Evolutionary conservation across 805 yeast genomes (phyloP).

Genomic region (Clavispora fructus): DNA sequence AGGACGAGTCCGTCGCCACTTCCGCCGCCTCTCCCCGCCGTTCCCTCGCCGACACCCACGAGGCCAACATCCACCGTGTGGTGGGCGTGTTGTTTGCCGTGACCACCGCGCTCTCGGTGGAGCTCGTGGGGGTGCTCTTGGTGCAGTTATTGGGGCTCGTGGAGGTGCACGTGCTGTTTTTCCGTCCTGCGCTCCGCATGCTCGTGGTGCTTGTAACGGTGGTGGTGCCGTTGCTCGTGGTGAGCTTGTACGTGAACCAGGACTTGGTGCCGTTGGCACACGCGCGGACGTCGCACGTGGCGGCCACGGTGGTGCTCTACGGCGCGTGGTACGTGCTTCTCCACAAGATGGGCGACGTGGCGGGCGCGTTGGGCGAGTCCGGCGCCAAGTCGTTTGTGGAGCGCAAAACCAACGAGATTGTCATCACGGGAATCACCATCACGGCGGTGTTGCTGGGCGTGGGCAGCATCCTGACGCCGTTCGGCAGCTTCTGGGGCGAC

Average conservation of each 20-base stretch:
- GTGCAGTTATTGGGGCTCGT: conserved; percentile 27
- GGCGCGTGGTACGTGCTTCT: conserved; percentile 30
- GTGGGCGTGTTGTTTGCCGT: conserved; percentile 26
- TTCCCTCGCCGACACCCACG: not conserved
- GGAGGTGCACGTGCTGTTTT: conserved; percentile 22
- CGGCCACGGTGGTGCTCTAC: conserved; percentile 13
- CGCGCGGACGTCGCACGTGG: conserved; percentile 2
- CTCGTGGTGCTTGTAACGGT: conserved; percentile 36
- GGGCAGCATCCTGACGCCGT: conserved; percentile 45
- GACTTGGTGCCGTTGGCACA: conserved; percentile 17
- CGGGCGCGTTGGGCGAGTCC: conserved; percentile 18
- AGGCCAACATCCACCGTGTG: conserved; percentile 5
- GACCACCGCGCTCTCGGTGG: conserved; percentile 26
- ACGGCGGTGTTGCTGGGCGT: conserved; percentile 48
- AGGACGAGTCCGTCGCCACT: conserved; percentile 1
- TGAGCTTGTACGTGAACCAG: conserved; percentile 26
- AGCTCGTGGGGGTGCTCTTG: conserved; percentile 30
- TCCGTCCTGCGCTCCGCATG: conserved; percentile 34
- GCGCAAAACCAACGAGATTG: conserved; percentile 40
- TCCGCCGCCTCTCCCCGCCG: not conserved
- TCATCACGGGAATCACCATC: conserved; percentile 46
- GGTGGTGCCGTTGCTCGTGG: conserved; percentile 39
- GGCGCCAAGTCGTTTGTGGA: conserved; percentile 24
- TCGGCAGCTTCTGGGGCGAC: not conserved
- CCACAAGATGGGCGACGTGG: conserved; percentile 29